A percentile compares a stretch with the other conserved stretches of the same genome.
These are phyloP conservation scores for Beta lomatogona DNA, from an alignment of 179 eudicot species.

Conservation along the genomic window DNA sequence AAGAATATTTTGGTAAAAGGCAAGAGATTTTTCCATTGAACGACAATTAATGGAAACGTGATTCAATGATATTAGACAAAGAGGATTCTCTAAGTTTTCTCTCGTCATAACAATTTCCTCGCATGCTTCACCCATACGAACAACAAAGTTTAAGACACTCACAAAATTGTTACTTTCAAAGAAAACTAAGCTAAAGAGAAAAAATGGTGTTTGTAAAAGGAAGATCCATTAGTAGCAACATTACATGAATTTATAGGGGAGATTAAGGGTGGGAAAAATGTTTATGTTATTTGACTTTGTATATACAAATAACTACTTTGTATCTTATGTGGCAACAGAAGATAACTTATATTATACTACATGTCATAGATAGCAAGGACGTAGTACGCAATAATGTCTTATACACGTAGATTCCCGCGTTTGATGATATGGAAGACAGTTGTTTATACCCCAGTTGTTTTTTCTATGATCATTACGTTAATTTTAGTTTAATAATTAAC, in stretches of 20 bases:
- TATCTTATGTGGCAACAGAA: too few species aligned
- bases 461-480: too few species aligned
- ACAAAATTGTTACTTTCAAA: too few species aligned
- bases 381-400: neutral
- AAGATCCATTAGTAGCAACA: neutral
- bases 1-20: slow-evolving; percentile 69
- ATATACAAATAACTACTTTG: neutral
- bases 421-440: neutral
- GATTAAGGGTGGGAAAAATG: neutral
- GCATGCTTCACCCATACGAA: neutral
- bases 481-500: neutral
- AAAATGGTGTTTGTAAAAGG: neutral
- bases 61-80: slow-evolving; percentile 58
- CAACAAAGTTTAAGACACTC: neutral
- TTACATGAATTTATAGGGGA: neutral
- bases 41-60: slow-evolving; percentile 71
- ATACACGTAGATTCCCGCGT: slow-evolving; percentile 24
- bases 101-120: neutral
- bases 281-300: slow-evolving; percentile 6
- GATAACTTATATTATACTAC: neutral
- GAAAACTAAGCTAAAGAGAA: too few species aligned
- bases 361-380: neutral
- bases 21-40: slow-evolving; percentile 67
- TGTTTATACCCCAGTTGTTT: neutral
- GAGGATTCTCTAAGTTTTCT: slow-evolving; percentile 43